Base-by-base conservation (phyloP, 176 grass and related monocot species). In the Coix lacrymajobi region DNA sequence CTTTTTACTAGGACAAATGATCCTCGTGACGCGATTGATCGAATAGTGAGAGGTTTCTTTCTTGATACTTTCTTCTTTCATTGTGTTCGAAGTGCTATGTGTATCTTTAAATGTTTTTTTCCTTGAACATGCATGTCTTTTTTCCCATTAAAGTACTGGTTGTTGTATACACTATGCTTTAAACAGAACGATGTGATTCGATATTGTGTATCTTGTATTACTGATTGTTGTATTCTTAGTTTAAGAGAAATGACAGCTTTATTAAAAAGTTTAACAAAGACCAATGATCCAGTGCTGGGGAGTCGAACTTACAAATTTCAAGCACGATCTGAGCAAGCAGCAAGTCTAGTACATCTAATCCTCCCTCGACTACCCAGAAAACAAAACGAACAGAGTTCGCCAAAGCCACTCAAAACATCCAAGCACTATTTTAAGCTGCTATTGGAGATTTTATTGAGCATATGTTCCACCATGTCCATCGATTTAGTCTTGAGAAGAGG, bases 1-100 rank as follows among this genome's bases (percentile, higher is more conserved):
- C 56, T 84, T 86, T 22, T 65, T 77, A 91, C 86, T 68, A 98
- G 92, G 96, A 80, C 84, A 65, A 93, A 92, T 93, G 89, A 98
- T 95, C 96, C 96, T 48, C 70, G 31, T 83, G 87, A 95, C 33
- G 92, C 96, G 5, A 85, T 95, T 78, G 92, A 98, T 84, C 75
- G 89, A 69, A 95, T 98, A 83, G 89, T 83, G 58, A 91, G 84
- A 98, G 96, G 96, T 98, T 79, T 74, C 6, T 83, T 78, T 34
- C 66, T 73, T 79, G 32, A 49, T 29, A 14, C 56, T 79, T 44
- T 83, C 40, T 84, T 34, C 14, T 70, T 75, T 40, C 76, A 43
- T 71, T 70, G 6, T 49, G 13, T 57, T 40, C 39, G 15, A 57
- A 69, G n/a, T 41, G 49, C 1, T 20, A 22, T 58, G 24, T 25